Conservation (phyloP, 306 rosid genomes). For the Cicer judaicum region DNA sequence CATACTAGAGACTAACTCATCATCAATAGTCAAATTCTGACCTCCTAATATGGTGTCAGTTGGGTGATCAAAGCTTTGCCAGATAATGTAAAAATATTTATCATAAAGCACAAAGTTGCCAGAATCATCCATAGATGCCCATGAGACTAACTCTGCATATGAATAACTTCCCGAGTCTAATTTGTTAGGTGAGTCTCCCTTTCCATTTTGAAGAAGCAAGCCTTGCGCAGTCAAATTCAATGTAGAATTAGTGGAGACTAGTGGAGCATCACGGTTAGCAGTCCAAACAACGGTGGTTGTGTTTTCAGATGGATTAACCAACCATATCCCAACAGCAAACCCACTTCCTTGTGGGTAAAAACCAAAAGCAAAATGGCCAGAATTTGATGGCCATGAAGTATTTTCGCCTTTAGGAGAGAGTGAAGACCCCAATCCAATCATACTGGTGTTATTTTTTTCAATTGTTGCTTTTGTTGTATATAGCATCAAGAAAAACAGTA, state of each 20-base stretch:
- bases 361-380: conserved; percentile 53
- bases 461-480: not conserved
- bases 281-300: conserved; percentile 49
- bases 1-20: not conserved
- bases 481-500: not conserved
- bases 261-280: conserved; percentile 28
- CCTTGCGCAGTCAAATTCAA: conserved; percentile 38
- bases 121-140: conserved; percentile 47
- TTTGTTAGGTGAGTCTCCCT: not conserved
- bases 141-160: not conserved
- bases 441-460: not conserved
- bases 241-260: not conserved
- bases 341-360: conserved; percentile 41
- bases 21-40: not conserved
- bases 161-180: not conserved
- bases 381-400: conserved; percentile 32
- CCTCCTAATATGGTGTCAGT: conserved; percentile 52
- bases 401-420: too few species aligned
- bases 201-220: not conserved
- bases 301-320: not conserved
- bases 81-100: not conserved
- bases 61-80: conserved; percentile 46
- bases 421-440: not conserved
- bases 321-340: conserved; percentile 48
- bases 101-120: conserved; percentile 53